Conservation (phyloP, 129 eudicot genomes). For the Mikania micrantha region DNA sequence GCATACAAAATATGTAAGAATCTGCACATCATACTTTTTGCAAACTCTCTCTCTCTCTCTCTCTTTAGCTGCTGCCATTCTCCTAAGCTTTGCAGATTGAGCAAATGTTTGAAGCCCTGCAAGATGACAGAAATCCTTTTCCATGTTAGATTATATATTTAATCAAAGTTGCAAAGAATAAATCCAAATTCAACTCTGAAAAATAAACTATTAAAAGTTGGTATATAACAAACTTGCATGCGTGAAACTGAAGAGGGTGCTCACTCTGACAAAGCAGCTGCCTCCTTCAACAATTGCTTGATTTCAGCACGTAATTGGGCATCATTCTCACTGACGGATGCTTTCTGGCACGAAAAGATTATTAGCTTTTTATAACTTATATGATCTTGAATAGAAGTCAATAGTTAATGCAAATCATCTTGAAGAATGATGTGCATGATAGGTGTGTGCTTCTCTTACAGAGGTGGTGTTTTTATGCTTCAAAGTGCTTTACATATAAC, state of each 20-base stretch:
- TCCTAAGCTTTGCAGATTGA: slow-evolving; percentile 92
- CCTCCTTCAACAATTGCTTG: slow-evolving; percentile 70
- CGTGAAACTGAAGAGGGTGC: slow-evolving; percentile 21
- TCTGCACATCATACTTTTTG: slow-evolving; percentile 66
- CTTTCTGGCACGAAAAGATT: slow-evolving; percentile 37
- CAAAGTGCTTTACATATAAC: too few relatives aligned
- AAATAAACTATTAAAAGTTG: neutral
- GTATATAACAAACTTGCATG: neutral
- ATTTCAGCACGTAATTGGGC: slow-evolving; percentile 57
- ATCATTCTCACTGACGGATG: slow-evolving; percentile 34
- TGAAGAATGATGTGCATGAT: neutral
- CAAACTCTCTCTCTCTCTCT: slow-evolving; percentile 90
- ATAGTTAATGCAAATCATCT: neutral
- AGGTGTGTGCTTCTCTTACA: too few relatives aligned
- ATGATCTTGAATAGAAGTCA: slow-evolving; percentile 3
- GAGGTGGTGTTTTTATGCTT: too few relatives aligned
- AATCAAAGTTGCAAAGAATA: neutral
- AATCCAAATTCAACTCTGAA: slow-evolving; percentile 2
- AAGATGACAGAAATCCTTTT: slow-evolving; percentile 6
- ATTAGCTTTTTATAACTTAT: neutral
- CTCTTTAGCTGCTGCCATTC: slow-evolving; percentile 92
- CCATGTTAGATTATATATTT: slow-evolving; percentile 6
- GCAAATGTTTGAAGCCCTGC: slow-evolving; percentile 99
- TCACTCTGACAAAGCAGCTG: slow-evolving; percentile 65
- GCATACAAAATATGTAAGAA: slow-evolving; percentile 35